Evolutionary conservation across 2,329 filamentous ascomycete genomes (phyloP), one percentile per base, ranked within the genome.

Genomic region (Ceratocystis ficicola): DNA sequence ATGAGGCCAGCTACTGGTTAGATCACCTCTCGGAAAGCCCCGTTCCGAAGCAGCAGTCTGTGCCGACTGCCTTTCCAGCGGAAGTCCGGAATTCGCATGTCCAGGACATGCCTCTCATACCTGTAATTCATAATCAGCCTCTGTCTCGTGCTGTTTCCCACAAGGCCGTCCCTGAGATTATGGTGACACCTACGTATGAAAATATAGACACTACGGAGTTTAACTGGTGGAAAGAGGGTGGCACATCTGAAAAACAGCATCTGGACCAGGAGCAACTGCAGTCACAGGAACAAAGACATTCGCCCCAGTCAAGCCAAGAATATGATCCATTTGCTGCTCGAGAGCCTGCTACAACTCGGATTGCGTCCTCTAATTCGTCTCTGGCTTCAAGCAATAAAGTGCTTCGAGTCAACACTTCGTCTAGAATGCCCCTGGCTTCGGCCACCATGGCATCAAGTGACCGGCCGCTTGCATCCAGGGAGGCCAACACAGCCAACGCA

Each of bases 381-480:
- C 17, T 59, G 28, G 55, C 28, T 36, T 59, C 55, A 6, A 59
- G 28, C 30, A 59, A 15, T 36, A 36, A 15, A 50, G 52, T 60
- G 25, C 59, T 59, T 10, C 67, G 67, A n/a, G 46, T 64, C 28
- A 44, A 64, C 41, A 52, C 66, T n/a, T 62, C 44, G 63, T 44
- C 67, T 7, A 62, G 64, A 17, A 55, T 69, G 32, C 65, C 63
- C 17, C 46, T 69, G 20, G 68, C 64, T 20, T 67, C 68, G 25
- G 68, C 68, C 20, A 69, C 68, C 3, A 69, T 69, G 66, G 62
- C 68, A 12, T 69, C 68, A 2, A 64, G 64, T 5, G 61, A 63
- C 62, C 59, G 66, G 7, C 61, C 65, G 4, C 61, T 65, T 44
- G 17, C 48, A 4, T 46, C 32, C 10, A 22, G 36, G 36, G 3